A percentile compares a stretch with the other conserved stretches of the same genome.
Evolutionary conservation across 257 asterid species (phyloP).

Genomic region (Handroanthus guayacan): DNA sequence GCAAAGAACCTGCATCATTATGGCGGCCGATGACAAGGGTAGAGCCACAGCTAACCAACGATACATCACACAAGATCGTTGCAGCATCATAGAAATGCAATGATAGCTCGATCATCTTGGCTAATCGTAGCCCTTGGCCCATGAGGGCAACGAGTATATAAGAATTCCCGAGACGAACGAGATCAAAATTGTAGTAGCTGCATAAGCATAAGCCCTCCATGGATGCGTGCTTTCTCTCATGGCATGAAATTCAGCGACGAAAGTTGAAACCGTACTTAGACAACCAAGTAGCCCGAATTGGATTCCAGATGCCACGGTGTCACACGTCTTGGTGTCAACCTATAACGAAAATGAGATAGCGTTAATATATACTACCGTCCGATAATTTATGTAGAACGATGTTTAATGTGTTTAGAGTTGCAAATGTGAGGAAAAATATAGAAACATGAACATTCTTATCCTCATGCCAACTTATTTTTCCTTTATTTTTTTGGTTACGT

Average conservation of each 20-base stretch:
- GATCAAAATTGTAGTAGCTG: slow-evolving; percentile 45
- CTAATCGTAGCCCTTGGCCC: slow-evolving; percentile 57
- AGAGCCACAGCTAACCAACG: neutral
- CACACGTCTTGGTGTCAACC: slow-evolving; percentile 53
- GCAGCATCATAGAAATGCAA: neutral
- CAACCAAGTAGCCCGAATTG: slow-evolving; percentile 93
- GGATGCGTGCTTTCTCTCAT: slow-evolving; percentile 71
- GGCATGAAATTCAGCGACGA: slow-evolving; percentile 79
- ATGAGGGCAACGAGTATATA: slow-evolving; percentile 69
- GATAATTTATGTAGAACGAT: neutral
- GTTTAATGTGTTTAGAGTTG: too few relatives aligned
- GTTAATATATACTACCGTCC: neutral
- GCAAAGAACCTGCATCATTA: neutral
- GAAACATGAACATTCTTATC: too few relatives aligned
- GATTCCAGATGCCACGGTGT: slow-evolving; percentile 63
- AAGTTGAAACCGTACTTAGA: slow-evolving; percentile 82
- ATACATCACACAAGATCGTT: neutral
- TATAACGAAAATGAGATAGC: slow-evolving; percentile 24
- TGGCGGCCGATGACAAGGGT: neutral
- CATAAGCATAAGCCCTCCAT: slow-evolving; percentile 78
- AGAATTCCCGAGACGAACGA: slow-evolving; percentile 72
- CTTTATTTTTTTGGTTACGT: too few relatives aligned
- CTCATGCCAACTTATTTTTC: too few relatives aligned
- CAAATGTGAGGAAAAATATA: too few relatives aligned
- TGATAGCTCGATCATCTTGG: neutral